phyloP scores from a whole-genome alignment of 371 early-diverging fungal genomes.

The Entomophthora muscae region DNA sequence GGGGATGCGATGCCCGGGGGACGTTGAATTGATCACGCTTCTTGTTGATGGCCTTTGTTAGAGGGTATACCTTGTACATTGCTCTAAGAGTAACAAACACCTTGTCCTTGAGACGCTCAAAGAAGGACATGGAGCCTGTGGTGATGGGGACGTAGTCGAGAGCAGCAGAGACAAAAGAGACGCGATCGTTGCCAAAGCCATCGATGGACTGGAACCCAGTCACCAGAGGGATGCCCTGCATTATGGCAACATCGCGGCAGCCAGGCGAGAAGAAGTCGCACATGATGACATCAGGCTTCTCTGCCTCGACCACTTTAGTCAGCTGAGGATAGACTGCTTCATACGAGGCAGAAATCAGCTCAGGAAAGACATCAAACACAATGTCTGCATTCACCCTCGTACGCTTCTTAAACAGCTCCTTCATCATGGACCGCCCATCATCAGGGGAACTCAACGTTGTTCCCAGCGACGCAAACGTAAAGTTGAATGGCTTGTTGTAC shows the following conservation, averaged over 20 bases:
- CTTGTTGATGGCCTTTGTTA: not conserved
- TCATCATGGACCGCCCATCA: no score
- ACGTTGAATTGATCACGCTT: not conserved
- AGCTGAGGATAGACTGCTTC: no score
- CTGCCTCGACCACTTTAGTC: not conserved
- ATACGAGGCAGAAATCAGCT: no score
- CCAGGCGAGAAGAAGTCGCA: not conserved
- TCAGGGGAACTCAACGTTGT: no score
- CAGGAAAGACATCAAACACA: no score
- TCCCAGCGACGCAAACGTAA: not conserved
- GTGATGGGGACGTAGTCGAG: not conserved
- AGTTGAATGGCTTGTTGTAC: not conserved
- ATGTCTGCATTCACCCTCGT: no score
- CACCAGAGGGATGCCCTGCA: not conserved
- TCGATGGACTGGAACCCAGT: not conserved
- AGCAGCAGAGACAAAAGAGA: not conserved
- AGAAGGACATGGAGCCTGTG: not conserved
- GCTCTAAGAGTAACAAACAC: not conserved
- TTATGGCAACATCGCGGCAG: not conserved
- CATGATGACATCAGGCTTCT: not conserved
- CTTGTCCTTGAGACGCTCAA: not conserved
- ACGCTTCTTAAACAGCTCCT: no score
- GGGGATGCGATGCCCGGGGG: not conserved
- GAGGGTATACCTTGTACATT: not conserved
- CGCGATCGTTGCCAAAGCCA: not conserved